phyloP scores from a whole-genome alignment of 495 filamentous ascomycete genomes.

The Tuber aestivum region DNA sequence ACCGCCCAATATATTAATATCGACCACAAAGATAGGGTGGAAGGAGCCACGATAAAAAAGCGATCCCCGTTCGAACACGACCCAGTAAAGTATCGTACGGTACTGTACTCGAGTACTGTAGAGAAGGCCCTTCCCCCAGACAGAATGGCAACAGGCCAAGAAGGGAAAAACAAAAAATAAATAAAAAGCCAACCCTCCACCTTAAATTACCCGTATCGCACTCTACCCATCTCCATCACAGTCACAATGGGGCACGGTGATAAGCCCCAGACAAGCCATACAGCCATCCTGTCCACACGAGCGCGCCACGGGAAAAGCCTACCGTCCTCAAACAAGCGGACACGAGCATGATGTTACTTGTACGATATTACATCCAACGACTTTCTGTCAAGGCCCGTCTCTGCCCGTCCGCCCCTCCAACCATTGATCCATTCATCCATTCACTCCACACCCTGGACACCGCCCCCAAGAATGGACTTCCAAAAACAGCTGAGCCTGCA shows the following conservation, averaged over 20 bases:
- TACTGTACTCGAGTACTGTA: no score
- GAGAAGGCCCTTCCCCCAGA: neutral
- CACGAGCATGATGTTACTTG: neutral
- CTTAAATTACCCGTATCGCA: neutral
- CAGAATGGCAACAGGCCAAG: neutral
- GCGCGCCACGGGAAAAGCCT: constrained; percentile 2
- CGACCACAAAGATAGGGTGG: neutral
- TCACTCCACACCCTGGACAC: neutral
- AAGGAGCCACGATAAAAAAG: neutral
- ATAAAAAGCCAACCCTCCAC: neutral
- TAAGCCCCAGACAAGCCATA: no score
- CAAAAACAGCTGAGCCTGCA: neutral
- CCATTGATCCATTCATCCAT: neutral
- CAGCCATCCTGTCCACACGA: neutral
- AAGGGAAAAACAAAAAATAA: neutral
- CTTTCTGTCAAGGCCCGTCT: neutral
- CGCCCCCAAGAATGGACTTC: neutral
- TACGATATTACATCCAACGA: neutral
- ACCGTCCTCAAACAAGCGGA: neutral
- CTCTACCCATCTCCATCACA: neutral
- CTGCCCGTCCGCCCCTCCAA: neutral
- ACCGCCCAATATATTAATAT: neutral
- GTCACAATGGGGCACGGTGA: no score
- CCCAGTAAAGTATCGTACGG: neutral
- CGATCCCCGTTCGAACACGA: neutral